A percentile compares a stretch with the other conserved stretches of the same genome.
phyloP scores from a whole-genome alignment of 1,284 basidiomycete genomes.

The Rhodotorula mucilaginosa region DNA sequence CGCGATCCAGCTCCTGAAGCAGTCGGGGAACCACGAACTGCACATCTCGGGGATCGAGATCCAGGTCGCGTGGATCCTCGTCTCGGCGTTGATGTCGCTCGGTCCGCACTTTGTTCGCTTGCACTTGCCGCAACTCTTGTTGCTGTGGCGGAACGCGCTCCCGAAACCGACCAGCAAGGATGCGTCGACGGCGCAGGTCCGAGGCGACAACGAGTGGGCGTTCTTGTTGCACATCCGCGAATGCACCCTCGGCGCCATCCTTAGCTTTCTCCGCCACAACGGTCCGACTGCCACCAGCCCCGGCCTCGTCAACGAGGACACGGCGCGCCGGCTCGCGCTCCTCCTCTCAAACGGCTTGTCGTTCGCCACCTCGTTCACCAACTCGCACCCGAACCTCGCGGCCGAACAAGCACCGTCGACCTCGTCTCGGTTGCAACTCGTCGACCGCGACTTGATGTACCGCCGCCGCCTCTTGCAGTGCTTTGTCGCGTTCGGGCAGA shows the following conservation, averaged over 20 bases:
- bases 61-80: conserved; percentile 90
- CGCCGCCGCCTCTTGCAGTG: conserved; percentile 85
- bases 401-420: conserved; percentile 45
- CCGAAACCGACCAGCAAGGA: conserved; percentile 93
- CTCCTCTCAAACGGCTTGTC: conserved; percentile 85
- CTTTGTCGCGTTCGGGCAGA: conserved; percentile 75
- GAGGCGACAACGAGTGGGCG: conserved; percentile 77
- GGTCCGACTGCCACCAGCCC: conserved; percentile 40
- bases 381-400: conserved; percentile 47
- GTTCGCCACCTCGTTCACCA: conserved; percentile 67
- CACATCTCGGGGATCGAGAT: conserved; percentile 78
- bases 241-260: conserved; percentile 81
- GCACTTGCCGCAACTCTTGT: conserved; percentile 86
- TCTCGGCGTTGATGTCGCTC: conserved; percentile 85
- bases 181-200: conserved; percentile 58
- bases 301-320: conserved; percentile 81
- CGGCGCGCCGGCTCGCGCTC: conserved; percentile 76
- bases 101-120: conserved; percentile 90
- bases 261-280: conserved; percentile 84
- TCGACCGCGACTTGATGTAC: conserved; percentile 77
- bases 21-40: conserved; percentile 85
- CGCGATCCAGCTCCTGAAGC: conserved; percentile 84
- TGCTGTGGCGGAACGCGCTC: conserved; percentile 94
- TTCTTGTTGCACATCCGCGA: conserved; percentile 91
- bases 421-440: conserved; percentile 59